Evolutionary conservation across 257 asterid species (phyloP).

Genomic region (Prunella vulgaris): DNA sequence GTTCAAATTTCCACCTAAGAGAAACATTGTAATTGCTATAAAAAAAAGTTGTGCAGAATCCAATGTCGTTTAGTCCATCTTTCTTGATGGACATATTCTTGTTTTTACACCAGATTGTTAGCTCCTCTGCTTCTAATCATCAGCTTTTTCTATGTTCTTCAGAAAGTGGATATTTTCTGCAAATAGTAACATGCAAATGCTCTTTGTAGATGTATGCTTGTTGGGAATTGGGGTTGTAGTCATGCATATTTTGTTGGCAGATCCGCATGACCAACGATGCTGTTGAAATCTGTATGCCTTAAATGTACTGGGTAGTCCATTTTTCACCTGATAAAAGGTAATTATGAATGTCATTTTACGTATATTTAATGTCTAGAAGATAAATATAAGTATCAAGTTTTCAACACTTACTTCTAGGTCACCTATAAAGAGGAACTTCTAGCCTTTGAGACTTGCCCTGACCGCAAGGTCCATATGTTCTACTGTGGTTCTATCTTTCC

Average conservation of each 20-base stretch:
- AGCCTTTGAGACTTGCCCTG: conserved; percentile 62
- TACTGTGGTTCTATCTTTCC: conserved; percentile 64
- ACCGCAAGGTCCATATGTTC: conserved; percentile 70
- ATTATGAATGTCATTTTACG: neutral
- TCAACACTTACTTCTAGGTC: conserved; percentile 35
- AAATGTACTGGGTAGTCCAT: conserved; percentile 84
- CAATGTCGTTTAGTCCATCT: too few species aligned
- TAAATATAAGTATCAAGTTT: conserved; percentile 6
- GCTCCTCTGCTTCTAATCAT: too few species aligned
- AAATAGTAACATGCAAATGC: neutral
- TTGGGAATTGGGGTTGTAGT: neutral
- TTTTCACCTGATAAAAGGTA: conserved; percentile 58
- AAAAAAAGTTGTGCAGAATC: too few species aligned
- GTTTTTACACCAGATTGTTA: too few species aligned
- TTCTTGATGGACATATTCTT: too few species aligned
- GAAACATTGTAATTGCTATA: too few species aligned
- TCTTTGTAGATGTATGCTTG: neutral
- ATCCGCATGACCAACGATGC: conserved; percentile 92
- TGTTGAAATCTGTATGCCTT: conserved; percentile 87
- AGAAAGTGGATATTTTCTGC: neutral
- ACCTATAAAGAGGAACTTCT: conserved; percentile 55
- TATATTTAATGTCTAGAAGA: neutral
- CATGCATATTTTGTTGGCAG: conserved; percentile 53
- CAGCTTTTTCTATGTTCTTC: too few species aligned
- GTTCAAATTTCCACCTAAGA: too few species aligned